Evolutionary conservation across 2,329 filamentous ascomycete species (phyloP), one percentile per base, ranked within the genome.

Genomic region (Ophiobolus disseminans): DNA sequence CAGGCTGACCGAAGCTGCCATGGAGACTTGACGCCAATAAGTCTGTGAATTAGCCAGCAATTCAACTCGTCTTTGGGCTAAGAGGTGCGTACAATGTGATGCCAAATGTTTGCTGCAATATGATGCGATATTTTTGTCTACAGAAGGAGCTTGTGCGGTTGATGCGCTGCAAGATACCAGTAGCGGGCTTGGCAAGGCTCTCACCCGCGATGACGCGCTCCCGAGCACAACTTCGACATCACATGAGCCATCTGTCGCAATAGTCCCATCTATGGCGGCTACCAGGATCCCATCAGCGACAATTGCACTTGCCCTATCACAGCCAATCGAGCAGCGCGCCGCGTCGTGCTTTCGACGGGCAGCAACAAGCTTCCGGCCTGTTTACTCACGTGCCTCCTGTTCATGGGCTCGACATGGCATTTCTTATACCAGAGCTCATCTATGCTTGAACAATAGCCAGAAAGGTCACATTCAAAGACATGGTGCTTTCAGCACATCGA

Each of bases 381-480:
- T 47, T 5, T 45, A 35, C 60, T 70, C 68, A 72, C 67, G 67
- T 72, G 68, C 67, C 40, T 63, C 55, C 2, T 62, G 45, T 50
- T 62, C 55, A 42, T 64, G 56, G 61, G 26, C 46, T 9, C 48
- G 37, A 30, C 48, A 56, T 44, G 45, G 50, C 46, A 45, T 41
- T 36, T 40, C 8, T 32, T 41, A 32, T 45, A 43, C 22, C 25
- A 49, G 44, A 40, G 23, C 25, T 10, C 7, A 41, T 3, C 21
- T 47, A 31, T 25, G 25, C 16, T 8, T 30, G 20, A 55, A 31
- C 22, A 22, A 32, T 32, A 55, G 39, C 17, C 40, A 26, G 32
- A 35, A 14, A 23, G 28, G 11, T 30, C 25, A 22, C 40, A 30
- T 53, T 22, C 32, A 54, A 19, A 40, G 25, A 23, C 22, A 34